Base-by-base conservation (phyloP, 2,329 filamentous ascomycete species). In the Orbilia brochopaga region DNA sequence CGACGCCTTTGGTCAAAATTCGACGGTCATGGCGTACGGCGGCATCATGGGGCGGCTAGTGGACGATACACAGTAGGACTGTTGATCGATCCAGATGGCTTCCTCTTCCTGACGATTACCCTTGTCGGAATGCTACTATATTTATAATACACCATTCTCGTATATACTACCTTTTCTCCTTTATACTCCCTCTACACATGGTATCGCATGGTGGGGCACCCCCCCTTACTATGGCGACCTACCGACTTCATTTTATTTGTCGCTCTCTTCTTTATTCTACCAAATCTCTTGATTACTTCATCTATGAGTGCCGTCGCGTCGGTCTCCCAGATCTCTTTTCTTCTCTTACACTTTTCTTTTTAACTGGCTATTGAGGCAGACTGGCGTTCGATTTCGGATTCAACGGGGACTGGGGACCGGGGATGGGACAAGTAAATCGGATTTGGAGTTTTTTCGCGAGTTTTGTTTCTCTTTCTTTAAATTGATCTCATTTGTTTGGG, bases 1-100 rank as follows among this genome's bases (percentile, higher is more conserved):
- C 46, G 60, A 65, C 46, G 60, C 67, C 0, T 72, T 72, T 48
- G 67, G 67, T 4, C 59, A 44, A 37, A 72, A 72, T 21, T 72
- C 67, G 19, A 72, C 67, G 1, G 56, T 57, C 30, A 72, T 72
- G 67, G 67, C 67, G 11, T 72, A 72, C 37, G 60, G 67, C 40
- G 67, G 67, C 5, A 65, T 72, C 23, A 48, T 72, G 46, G 60
- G 67, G 23, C 59, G 67, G 52, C 17, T 72, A 13, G 67, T 72
- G 1, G 67, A 72, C 42, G 67, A 72, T 30, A 72, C 67, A 19
- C 67, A 65, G 53, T 72, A 72, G 58, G 21, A 15, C 5, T 37
- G 32, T 6, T 17, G 17, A 27, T 32, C 27, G 27, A n/a, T n/a
- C n/a, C n/a, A n/a, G n/a, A n/a, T n/a, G n/a, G n/a, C n/a, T n/a